Conservation (phyloP, 106 monocot species). For the Alisma plantagoaquatica region DNA sequence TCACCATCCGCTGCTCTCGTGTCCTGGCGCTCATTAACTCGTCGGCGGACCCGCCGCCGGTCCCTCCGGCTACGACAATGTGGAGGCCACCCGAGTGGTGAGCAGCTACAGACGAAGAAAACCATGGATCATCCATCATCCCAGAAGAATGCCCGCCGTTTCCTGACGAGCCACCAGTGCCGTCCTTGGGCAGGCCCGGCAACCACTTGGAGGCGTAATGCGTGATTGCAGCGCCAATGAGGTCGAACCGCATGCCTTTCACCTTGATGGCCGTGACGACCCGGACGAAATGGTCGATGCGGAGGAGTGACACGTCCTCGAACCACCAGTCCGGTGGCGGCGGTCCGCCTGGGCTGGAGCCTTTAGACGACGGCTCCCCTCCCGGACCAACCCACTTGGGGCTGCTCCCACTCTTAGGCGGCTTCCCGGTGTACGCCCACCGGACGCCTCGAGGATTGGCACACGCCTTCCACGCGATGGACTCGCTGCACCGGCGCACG, state of each 20-base stretch:
- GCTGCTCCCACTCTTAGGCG: constrained; percentile 11
- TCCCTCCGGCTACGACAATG: constrained; percentile 35
- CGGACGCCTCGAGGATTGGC: constrained; percentile 63
- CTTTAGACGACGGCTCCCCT: no score
- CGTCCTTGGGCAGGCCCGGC: constrained; percentile 40
- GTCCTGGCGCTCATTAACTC: constrained; percentile 13
- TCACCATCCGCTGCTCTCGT: constrained; percentile 62
- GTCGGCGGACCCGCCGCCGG: constrained; percentile 10
- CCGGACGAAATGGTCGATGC: constrained; percentile 84
- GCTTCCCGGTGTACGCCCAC: constrained; percentile 64
- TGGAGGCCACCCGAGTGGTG: no score
- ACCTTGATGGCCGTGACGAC: constrained; percentile 78
- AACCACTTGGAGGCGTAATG: constrained; percentile 82
- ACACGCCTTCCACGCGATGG: constrained; percentile 94
- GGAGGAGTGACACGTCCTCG: constrained; percentile 69
- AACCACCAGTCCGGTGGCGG: constrained; percentile 88
- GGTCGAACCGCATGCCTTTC: constrained; percentile 70
- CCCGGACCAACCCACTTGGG: no score
- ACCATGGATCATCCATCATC: no score
- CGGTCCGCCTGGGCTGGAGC: constrained; percentile 44
- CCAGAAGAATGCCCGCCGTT: no score
- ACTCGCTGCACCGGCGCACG: constrained; percentile 82
- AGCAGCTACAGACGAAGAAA: no score
- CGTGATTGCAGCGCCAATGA: constrained; percentile 66
- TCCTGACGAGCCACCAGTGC: neutral